Evolutionary conservation across 2,329 filamentous ascomycete genomes (phyloP).

Genomic region (Aspergillus calidoustus): DNA sequence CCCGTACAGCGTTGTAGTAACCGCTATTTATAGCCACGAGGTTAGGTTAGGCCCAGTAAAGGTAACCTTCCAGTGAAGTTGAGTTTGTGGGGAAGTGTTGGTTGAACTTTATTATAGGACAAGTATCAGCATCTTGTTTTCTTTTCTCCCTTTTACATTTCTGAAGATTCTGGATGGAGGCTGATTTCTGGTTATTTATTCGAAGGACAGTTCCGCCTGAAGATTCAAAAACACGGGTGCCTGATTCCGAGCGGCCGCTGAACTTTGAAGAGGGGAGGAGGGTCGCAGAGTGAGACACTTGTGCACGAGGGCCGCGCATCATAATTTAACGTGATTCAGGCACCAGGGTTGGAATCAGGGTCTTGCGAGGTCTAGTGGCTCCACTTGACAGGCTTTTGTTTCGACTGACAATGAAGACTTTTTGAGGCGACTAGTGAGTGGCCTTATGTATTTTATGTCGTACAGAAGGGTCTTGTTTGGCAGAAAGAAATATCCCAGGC

Average conservation of each 20-base stretch:
- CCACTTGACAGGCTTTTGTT: not conserved
- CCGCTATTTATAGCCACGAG: not conserved
- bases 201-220: not conserved
- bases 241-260: not conserved
- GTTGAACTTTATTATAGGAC: not conserved
- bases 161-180: not conserved
- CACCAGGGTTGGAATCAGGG: constrained; percentile 5
- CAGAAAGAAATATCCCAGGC: not conserved
- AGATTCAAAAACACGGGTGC: not conserved
- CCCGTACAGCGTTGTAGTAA: too few relatives aligned
- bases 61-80: not conserved
- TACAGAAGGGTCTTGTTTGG: not conserved
- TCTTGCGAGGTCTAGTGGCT: not conserved
- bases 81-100: not conserved
- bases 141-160: not conserved
- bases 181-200: too few relatives aligned
- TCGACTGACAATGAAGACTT: not conserved
- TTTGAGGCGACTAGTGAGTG: not conserved
- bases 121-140: not conserved
- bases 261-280: not conserved
- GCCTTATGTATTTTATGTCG: not conserved
- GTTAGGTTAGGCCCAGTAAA: too few relatives aligned
- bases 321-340: constrained; percentile 14
- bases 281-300: constrained; percentile 4
- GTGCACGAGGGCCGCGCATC: not conserved